Percentiles rank a stretch among this genome's conserved stretches.
Conservation (phyloP, 371 early-diverging fungal genomes). For the Batkoa obscura region DNA sequence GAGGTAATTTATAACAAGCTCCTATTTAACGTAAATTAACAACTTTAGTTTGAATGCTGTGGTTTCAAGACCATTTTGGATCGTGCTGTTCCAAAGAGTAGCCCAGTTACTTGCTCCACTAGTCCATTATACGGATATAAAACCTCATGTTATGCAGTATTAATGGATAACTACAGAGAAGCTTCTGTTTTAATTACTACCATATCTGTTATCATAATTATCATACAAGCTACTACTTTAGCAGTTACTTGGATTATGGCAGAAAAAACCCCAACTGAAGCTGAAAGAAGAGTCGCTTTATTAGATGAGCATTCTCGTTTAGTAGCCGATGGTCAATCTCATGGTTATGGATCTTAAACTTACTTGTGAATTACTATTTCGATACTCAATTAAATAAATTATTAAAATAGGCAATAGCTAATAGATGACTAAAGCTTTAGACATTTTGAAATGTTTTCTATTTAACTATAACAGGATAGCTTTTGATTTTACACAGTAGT, state of each 20-base stretch:
- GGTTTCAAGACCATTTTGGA: slow-evolving; percentile 6
- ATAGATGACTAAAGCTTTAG: no score
- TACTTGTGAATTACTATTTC: no score
- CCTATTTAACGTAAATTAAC: neutral
- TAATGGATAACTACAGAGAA: neutral
- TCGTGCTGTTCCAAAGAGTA: slow-evolving; percentile 7
- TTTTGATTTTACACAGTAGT: no score
- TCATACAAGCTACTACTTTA: neutral
- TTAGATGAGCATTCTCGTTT: no score
- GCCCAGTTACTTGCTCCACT: slow-evolving; percentile 3
- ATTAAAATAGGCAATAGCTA: no score
- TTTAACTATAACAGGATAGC: no score
- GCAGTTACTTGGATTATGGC: neutral
- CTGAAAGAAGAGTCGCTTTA: no score
- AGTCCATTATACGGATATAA: slow-evolving; percentile 6
- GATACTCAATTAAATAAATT: no score
- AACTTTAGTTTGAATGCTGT: slow-evolving; percentile 8
- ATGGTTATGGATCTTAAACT: no score
- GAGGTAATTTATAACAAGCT: neutral
- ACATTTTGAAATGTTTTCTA: no score
- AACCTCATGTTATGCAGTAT: slow-evolving; percentile 3
- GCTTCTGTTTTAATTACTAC: neutral
- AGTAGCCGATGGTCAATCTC: no score
- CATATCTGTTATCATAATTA: neutral
- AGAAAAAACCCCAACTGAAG: neutral